Percentiles rank a stretch among this genome's conserved stretches.
Conservation (phyloP, 768 basidiomycete species). For the Leccinellum luteum region DNA sequence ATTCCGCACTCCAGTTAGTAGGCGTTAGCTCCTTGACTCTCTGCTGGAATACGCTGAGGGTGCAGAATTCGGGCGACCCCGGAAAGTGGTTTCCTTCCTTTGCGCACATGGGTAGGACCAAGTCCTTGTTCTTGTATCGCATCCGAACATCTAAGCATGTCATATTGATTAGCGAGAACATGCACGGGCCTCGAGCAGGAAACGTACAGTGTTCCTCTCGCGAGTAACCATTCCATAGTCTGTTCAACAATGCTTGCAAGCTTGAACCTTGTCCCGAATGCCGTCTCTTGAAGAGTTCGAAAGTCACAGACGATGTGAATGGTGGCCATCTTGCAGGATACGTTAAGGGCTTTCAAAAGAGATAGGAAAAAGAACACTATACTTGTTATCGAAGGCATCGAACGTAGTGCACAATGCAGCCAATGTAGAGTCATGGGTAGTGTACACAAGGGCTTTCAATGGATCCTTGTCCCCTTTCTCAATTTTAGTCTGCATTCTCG, state of each 20-base stretch:
- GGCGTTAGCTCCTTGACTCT: constrained; percentile 67
- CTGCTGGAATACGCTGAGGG: constrained; percentile 57
- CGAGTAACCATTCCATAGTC: constrained; percentile 32
- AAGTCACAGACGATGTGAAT: constrained; percentile 70
- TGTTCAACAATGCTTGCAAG: constrained; percentile 43
- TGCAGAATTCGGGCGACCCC: constrained; percentile 73
- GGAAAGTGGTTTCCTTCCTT: constrained; percentile 63
- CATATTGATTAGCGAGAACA: not conserved
- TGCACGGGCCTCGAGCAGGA: not conserved
- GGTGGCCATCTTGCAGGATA: constrained; percentile 58
- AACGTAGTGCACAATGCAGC: constrained; percentile 63
- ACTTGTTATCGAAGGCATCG: constrained; percentile 73
- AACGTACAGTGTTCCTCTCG: constrained; percentile 45
- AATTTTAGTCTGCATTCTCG: constrained; percentile 60
- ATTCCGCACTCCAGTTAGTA: constrained; percentile 63
- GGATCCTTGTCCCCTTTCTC: constrained; percentile 44
- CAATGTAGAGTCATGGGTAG: constrained; percentile 70
- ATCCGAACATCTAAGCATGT: constrained; percentile 57
- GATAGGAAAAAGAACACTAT: constrained; percentile 14
- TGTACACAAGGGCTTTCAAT: constrained; percentile 64
- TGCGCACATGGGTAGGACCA: constrained; percentile 63
- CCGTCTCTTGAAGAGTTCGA: constrained; percentile 62
- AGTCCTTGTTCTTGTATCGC: constrained; percentile 69
- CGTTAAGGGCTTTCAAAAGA: not conserved
- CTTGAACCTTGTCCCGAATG: constrained; percentile 8